phyloP scores from a whole-genome alignment of 176 grass and related monocot species.

The Oryza coarctata region DNA sequence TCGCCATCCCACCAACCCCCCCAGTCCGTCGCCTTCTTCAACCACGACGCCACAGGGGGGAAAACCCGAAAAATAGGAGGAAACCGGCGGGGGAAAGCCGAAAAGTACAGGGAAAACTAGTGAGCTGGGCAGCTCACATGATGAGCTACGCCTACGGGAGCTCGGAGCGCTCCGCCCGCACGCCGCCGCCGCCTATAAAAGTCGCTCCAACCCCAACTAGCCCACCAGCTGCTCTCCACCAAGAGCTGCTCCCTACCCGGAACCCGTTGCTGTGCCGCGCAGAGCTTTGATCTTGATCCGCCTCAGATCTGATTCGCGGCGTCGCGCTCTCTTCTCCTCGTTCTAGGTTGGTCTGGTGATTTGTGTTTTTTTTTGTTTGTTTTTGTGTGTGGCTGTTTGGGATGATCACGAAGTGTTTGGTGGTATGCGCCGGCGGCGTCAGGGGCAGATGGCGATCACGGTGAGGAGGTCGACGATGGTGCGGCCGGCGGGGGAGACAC shows the following conservation, averaged over 20 bases:
- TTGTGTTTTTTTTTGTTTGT: background rate
- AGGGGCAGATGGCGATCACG: constrained; percentile 50
- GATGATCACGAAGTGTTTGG: constrained; percentile 2
- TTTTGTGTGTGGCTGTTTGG: background rate
- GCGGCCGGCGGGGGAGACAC: constrained; percentile 59
- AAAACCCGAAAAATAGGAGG: background rate
- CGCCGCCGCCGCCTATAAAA: constrained; percentile 35
- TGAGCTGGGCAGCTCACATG: background rate
- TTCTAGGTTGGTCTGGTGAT: constrained; percentile 29
- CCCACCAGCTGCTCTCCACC: constrained; percentile 53
- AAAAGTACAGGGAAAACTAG: background rate
- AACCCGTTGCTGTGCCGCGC: background rate
- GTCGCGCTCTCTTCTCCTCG: background rate
- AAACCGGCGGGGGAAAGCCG: background rate
- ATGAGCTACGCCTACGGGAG: background rate
- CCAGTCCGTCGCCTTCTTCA: background rate
- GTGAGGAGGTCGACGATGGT: constrained; percentile 69
- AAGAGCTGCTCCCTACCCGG: constrained; percentile 30
- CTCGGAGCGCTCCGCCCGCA: background rate
- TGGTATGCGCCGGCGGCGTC: background rate
- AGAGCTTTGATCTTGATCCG: background rate
- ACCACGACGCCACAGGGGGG: background rate
- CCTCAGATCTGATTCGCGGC: constrained; percentile 16
- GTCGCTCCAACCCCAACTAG: background rate
- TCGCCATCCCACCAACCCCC: constrained; percentile 48